A percentile compares a stretch with the other conserved stretches of the same genome.
These are phyloP conservation scores for Phialemoniopsis sp. DNA, from an alignment of 2,329 filamentous ascomycete species.

Conservation along the genomic window DNA sequence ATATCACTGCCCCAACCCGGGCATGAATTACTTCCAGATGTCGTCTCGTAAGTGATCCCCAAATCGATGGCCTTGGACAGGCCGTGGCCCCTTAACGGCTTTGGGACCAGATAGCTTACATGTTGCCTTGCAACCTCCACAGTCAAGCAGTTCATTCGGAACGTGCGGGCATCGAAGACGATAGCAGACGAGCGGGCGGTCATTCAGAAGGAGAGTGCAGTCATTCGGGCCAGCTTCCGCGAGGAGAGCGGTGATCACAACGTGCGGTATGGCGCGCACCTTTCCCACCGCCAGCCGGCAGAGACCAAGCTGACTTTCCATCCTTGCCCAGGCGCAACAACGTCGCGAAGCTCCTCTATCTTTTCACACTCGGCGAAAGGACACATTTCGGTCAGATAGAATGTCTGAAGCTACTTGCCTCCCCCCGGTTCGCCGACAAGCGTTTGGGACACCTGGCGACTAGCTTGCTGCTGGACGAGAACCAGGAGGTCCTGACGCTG, in stretches of 20 bases:
- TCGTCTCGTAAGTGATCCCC: neutral
- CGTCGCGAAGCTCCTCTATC: conserved; percentile 95
- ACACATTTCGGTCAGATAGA: conserved; percentile 99
- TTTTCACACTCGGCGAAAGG: conserved; percentile 94
- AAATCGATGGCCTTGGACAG: neutral
- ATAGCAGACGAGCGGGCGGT: conserved; percentile 98
- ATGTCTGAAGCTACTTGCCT: conserved; percentile 95
- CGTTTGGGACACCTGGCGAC: conserved; percentile 92
- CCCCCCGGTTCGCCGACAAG: conserved; percentile 96
- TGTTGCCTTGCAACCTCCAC: conserved; percentile 9
- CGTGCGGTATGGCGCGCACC: conserved; percentile 59
- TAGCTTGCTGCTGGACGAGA: conserved; percentile 94
- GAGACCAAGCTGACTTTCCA: neutral
- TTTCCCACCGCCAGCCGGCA: no score
- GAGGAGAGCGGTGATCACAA: conserved; percentile 94
- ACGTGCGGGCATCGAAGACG: conserved; percentile 96
- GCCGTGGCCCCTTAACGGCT: no score
- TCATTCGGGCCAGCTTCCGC: conserved; percentile 94
- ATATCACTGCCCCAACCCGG: conserved; percentile 5
- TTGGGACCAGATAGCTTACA: no score
- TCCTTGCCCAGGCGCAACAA: conserved; percentile 93
- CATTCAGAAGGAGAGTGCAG: conserved; percentile 97
- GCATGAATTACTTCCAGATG: neutral
- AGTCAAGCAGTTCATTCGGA: conserved; percentile 99
- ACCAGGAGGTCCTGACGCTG: conserved; percentile 93